Evolutionary conservation across 306 rosid genomes (phyloP), one percentile per base, ranked within the genome.

Genomic region (Dicorynia guianensis): DNA sequence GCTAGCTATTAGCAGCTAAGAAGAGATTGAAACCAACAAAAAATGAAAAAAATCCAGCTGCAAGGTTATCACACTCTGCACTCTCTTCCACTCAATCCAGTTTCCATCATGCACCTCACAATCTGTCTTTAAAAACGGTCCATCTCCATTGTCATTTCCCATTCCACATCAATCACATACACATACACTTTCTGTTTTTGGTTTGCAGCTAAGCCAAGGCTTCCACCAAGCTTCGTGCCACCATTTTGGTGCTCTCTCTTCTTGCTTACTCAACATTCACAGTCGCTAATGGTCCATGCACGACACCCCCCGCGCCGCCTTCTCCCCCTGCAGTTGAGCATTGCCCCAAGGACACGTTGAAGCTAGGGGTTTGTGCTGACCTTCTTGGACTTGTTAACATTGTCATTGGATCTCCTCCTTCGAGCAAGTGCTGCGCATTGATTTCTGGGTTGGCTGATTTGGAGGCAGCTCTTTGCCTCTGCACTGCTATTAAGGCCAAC

Each of bases 401-500:
- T n/a, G 5, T 42, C 3, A 0, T 85, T 8, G 97, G 97, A 11
- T 30, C 53, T 55, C 95, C 98, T 8, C 79, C 84, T 44, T 69
- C 93, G 0, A 80, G 72, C 60, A 14, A 85, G 0, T 95, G 97
- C 42, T 95, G 98, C 36, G 81, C 93, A 35, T 59, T 90, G 85
- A 77, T 95, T 2, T 25, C 47, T 0, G 98, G 93, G 20, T 76
- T 95, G 83, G 76, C 83, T 1, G 89, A 92, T 66, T 70, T 83
- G 42, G 97, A 95, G 18, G 96, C 80, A 6, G 96, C 98, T 0
- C 63, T 88, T 25, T 95, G 97, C 71, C 87, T 95, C 0, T 95
- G 98, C 83, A 92, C 92, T 7, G 96, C 89, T 11, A 76, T 92
- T 56, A 92, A 95, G 80, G 89, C 82, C 67, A 95, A 87, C 77